Evolutionary conservation across 305 asterid species (phyloP).

Genomic region (Withania somnifera): DNA sequence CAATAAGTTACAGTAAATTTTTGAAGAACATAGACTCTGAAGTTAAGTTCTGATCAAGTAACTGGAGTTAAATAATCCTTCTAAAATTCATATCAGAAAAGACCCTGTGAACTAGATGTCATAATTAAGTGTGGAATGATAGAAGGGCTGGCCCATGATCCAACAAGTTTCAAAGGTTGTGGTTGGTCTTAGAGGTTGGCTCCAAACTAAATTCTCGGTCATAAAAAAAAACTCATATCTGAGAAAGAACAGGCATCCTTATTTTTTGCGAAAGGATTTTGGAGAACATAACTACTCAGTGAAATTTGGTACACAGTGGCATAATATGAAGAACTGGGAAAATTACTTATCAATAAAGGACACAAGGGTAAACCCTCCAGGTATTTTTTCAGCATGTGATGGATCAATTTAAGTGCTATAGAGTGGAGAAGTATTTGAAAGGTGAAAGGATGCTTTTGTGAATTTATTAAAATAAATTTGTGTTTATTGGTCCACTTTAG

Average conservation of each 20-base stretch:
- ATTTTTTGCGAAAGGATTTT: neutral
- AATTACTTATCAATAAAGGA: neutral
- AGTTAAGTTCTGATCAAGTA: neutral
- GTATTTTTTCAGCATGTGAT: neutral
- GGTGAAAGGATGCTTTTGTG: neutral
- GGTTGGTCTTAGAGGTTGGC: neutral
- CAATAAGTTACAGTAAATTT: neutral
- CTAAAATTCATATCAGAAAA: neutral
- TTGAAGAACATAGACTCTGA: neutral
- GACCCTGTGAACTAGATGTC: neutral
- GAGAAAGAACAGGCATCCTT: neutral
- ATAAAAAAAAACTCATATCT: neutral
- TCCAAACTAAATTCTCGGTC: neutral
- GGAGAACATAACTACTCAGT: neutral
- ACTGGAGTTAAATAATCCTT: neutral
- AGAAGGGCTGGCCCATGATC: neutral
- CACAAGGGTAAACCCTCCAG: neutral
- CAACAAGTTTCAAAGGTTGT: neutral
- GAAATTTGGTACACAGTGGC: neutral
- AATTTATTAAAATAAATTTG: neutral
- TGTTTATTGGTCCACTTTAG: neutral
- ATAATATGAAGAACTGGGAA: neutral
- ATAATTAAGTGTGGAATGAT: neutral
- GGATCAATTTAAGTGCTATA: neutral
- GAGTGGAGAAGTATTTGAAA: neutral